Conservation (phyloP, 2,329 filamentous ascomycete genomes). For the Neofusicoccum parvum region DNA sequence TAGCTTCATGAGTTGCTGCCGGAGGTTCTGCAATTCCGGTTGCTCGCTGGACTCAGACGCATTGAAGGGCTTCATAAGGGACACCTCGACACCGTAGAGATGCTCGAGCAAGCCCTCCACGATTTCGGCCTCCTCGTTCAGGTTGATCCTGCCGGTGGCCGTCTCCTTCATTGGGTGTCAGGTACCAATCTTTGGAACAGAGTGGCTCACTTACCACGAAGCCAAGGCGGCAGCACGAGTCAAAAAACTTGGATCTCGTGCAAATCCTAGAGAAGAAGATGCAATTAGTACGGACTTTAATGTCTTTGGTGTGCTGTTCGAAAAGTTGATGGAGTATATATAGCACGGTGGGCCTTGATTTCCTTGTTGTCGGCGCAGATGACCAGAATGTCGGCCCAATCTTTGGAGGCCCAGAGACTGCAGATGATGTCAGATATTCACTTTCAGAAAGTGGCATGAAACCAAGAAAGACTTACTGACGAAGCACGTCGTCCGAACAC, state of each 20-base stretch:
- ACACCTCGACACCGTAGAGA: neutral
- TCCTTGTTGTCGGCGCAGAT: neutral
- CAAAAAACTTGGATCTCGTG: neutral
- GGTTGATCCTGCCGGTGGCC: neutral
- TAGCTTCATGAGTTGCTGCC: neutral
- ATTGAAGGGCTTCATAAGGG: neutral
- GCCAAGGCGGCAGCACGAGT: neutral
- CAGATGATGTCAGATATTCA: neutral
- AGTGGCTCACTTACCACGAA: neutral
- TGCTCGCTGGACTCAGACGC: too few species aligned
- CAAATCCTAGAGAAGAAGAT: neutral
- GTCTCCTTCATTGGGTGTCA: neutral
- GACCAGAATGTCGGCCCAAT: neutral
- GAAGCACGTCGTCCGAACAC: neutral
- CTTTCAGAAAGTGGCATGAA: neutral
- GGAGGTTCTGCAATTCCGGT: neutral
- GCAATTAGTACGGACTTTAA: neutral
- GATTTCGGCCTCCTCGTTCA: neutral
- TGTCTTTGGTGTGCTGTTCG: neutral
- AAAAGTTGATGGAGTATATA: neutral
- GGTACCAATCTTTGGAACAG: neutral
- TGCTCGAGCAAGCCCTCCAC: neutral
- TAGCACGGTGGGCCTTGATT: neutral
- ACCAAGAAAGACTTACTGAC: neutral
- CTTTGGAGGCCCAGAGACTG: neutral